A percentile compares a stretch with the other conserved stretches of the same genome.
Conservation (phyloP, 805 yeast genomes). For the Ogataea siamensis region DNA sequence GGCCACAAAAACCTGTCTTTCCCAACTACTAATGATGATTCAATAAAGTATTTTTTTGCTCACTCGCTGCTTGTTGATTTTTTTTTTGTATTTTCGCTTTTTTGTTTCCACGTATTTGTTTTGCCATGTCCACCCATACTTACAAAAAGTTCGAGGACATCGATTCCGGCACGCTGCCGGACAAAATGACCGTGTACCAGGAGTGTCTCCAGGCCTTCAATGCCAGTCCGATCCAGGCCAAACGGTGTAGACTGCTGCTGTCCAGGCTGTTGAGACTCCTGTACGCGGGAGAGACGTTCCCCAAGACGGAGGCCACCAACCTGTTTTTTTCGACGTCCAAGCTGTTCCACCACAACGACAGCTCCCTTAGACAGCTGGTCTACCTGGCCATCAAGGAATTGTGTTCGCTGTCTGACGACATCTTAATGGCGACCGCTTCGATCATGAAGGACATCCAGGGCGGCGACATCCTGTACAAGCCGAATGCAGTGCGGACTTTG, state of each 20-base stretch:
- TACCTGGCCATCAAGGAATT: slow-evolving; percentile 93
- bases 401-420: slow-evolving; percentile 80
- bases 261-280: slow-evolving; percentile 80
- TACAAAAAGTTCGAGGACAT: slow-evolving; percentile 83
- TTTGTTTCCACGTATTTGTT: slow-evolving; percentile 15
- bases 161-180: slow-evolving; percentile 69
- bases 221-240: slow-evolving; percentile 84
- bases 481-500: slow-evolving; percentile 91
- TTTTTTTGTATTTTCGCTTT: slow-evolving; percentile 9
- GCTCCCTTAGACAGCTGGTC: slow-evolving; percentile 86
- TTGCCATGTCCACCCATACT: slow-evolving; percentile 71
- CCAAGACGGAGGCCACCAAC: slow-evolving; percentile 84
- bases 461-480: slow-evolving; percentile 81
- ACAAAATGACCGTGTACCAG: slow-evolving; percentile 96
- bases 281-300: slow-evolving; percentile 84
- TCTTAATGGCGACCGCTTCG: slow-evolving; percentile 95
- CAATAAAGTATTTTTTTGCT: slow-evolving; percentile 5
- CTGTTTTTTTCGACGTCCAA: slow-evolving; percentile 92
- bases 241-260: slow-evolving; percentile 77
- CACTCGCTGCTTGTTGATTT: background rate
- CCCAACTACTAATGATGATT: slow-evolving; percentile 64
- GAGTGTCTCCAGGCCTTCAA: slow-evolving; percentile 92
- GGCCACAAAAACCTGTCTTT: slow-evolving; percentile 82
- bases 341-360: slow-evolving; percentile 88
- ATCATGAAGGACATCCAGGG: slow-evolving; percentile 97